These are phyloP conservation scores for Saitozyma sp. DNA, from an alignment of 768 basidiomycete species.

Conservation along the genomic window DNA sequence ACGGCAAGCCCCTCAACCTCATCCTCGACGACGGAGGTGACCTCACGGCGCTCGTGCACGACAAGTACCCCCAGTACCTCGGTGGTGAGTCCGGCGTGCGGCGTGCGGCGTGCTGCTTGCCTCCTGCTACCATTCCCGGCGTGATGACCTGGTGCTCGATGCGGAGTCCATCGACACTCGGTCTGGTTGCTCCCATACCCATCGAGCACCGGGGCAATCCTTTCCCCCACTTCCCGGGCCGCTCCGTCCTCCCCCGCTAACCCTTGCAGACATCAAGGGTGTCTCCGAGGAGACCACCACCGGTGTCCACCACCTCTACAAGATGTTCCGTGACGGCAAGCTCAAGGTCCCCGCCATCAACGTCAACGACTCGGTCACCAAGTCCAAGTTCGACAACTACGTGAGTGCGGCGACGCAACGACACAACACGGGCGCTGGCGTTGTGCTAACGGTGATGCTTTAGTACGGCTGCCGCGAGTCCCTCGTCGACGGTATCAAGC, in stretches of 20 bases:
- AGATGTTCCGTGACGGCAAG: slow-evolving; percentile 91
- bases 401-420: slow-evolving; percentile 16
- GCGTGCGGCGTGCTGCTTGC: not conserved
- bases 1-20: slow-evolving; percentile 87
- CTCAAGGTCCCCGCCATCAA: slow-evolving; percentile 99
- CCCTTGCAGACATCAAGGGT: slow-evolving; percentile 71
- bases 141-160: no score
- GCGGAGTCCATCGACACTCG: no score
- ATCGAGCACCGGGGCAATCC: no score
- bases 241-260: not conserved
- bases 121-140: not conserved
- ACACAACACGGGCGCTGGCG: slow-evolving; percentile 53
- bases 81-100: slow-evolving; percentile 56
- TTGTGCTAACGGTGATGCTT: slow-evolving; percentile 53
- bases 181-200: no score
- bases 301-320: slow-evolving; percentile 99
- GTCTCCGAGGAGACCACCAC: slow-evolving; percentile 99
- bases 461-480: slow-evolving; percentile 99
- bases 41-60: slow-evolving; percentile 88
- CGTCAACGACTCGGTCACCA: slow-evolving; percentile 99
- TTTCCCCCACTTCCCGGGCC: not conserved
- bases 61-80: slow-evolving; percentile 91
- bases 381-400: slow-evolving; percentile 84
- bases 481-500: slow-evolving; percentile 99
- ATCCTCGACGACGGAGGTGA: slow-evolving; percentile 99